Evolutionary conservation across 805 yeast species (phyloP), one percentile per base, ranked within the genome.

Genomic region (Candida odintsovae): DNA sequence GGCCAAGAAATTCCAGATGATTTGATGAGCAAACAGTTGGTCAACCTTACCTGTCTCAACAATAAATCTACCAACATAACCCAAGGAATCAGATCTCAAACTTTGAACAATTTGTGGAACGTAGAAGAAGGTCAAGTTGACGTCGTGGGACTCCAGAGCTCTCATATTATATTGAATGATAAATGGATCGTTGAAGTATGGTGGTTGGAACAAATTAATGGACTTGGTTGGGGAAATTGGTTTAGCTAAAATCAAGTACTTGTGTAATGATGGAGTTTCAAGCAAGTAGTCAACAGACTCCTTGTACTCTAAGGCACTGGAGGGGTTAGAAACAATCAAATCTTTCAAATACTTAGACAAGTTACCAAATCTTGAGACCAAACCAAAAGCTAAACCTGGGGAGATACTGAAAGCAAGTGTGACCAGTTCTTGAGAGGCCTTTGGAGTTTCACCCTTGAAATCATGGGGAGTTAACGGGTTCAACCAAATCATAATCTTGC

Each of bases 31-130:
- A 72, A 94, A 94, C 51, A 92, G 71, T 54, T 87, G 95, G 23
- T 94, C 83, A 13, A 90, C 87, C 60, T 85, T 82, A 2, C 96
- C 97, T 1, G 97, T 88, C 63, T 94, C 98, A 46, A 92, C 68
- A 52, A 94, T 90, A 61, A 86, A 88, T 55, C 89, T 76, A 56
- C 87, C 89, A 40, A 92, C 95, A 57, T 89, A 90, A 1, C 97
- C 98, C 40, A 78, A 70, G 11, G 66, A 66, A 62, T 94, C 99
- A 62, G 83, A 83, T 52, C 98, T 77, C 55, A 94, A 73, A 52
- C 88, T 77, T 67, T 94, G 99, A 19, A 94, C 99, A 65, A 94
- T 89, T 64, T 94, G 99, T 2, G 99, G 99, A 44, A 94, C 98
- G 60, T 95, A 94, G 64, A 95, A 94, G 70, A 95, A 94, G 0